Evolutionary conservation across 441 rosid species (phyloP).

Genomic region (Sinapis alba): DNA sequence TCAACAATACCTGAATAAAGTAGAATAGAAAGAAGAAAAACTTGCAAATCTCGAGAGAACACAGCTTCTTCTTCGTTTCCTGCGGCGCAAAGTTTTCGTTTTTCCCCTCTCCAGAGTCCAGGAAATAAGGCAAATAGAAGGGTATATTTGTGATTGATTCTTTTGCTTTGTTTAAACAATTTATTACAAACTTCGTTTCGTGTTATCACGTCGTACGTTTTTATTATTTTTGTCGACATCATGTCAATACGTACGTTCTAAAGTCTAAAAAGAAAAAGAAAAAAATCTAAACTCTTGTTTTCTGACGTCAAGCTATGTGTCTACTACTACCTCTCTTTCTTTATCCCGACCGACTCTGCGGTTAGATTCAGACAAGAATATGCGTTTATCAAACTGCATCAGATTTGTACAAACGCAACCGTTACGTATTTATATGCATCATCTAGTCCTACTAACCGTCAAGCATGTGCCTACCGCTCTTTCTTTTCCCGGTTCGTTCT

Average conservation of each 20-base stretch:
- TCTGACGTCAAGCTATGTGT: background rate
- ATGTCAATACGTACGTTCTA: background rate
- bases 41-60: background rate
- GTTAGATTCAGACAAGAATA: background rate
- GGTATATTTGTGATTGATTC: background rate
- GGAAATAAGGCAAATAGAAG: background rate
- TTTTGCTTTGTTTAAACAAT: background rate
- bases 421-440: too few relatives aligned
- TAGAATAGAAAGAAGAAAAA: background rate
- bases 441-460: too few relatives aligned
- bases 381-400: background rate
- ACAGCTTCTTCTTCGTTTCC: constrained; percentile 18
- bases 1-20: background rate
- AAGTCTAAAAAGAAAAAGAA: background rate
- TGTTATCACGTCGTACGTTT: background rate
- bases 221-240: background rate
- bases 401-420: background rate
- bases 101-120: background rate
- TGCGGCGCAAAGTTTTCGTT: constrained; percentile 26
- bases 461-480: too few relatives aligned
- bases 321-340: background rate
- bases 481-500: too few relatives aligned
- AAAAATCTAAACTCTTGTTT: background rate
- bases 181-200: background rate
- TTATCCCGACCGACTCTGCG: background rate